These are phyloP conservation scores for Nakazawaea peltata DNA, from an alignment of 805 yeast species.

Conservation along the genomic window DNA sequence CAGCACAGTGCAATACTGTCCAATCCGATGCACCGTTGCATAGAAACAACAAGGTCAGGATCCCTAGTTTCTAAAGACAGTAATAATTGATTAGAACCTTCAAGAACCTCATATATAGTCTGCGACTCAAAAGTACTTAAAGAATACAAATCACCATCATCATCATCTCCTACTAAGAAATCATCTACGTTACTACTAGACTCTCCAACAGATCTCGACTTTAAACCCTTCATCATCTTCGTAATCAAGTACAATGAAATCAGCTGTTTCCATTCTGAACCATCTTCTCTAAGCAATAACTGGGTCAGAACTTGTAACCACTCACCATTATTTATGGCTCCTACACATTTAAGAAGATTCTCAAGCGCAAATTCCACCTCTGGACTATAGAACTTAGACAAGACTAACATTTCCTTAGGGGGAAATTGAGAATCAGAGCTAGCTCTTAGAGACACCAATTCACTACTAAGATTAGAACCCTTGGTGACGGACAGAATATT, in stretches of 20 bases:
- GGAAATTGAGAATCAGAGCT: too few species aligned
- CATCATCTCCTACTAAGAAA: constrained; percentile 22
- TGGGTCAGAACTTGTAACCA: too few species aligned
- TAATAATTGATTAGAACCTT: constrained; percentile 33
- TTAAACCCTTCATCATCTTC: neutral
- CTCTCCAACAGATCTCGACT: too few species aligned
- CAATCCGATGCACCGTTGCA: constrained; percentile 31
- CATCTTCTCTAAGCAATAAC: too few species aligned
- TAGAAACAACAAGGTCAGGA: constrained; percentile 14
- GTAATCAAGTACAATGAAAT: neutral
- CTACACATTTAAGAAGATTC: too few species aligned
- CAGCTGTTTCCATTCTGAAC: too few species aligned
- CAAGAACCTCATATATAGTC: constrained; percentile 24
- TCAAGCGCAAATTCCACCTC: constrained; percentile 16
- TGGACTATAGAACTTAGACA: constrained; percentile 16
- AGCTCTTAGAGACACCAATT: too few species aligned
- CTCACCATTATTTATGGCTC: too few species aligned
- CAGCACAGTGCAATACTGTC: constrained; percentile 31
- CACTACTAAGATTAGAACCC: too few species aligned
- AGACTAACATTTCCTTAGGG: constrained; percentile 7
- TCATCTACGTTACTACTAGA: constrained; percentile 11
- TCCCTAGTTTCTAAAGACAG: constrained; percentile 21
- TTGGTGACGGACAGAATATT: constrained; percentile 1
- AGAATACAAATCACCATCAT: constrained; percentile 9
- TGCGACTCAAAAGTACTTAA: constrained; percentile 13